Base-by-base conservation (phyloP, 176 grass and related monocot species). In the Raddia guianensis region DNA sequence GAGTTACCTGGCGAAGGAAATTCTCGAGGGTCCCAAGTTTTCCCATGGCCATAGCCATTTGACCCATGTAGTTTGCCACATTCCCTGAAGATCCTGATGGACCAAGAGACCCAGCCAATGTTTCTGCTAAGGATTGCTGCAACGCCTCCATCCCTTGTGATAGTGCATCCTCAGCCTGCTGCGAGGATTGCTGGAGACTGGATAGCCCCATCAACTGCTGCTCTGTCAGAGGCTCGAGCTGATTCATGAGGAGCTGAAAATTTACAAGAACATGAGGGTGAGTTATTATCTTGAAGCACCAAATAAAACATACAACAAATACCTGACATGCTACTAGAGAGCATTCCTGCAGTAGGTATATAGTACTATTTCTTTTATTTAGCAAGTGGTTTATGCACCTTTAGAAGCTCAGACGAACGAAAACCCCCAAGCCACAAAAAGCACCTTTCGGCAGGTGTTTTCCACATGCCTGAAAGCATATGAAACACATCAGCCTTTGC, bases 1-100 rank as follows among this genome's bases (percentile, higher is more conserved):
- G 45, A 52, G n/a, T 32, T 87, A 94, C 95, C 95, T 97, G 91
- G 12, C 91, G 87, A 76, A 97, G 91, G 87, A 97, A 97, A 84
- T 93, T 97, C 63, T 97, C 94, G 0, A 97, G 87, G n/a, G 91
- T 97, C 32, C 94, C 94, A 42, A 97, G 94, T 87, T 97, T 94
- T 13, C 94, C 94, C 94, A 97, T 97, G 70, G 94, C 91, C 94
- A 97, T 97, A 82, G 94, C 94, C 94, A 97, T 97, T 86, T 97
- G 94, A 54, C 94, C 94, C 94, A 97, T 97, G 81, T 97, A 97
- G 74, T 97, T 97, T 68, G 94, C 94, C 46, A 97, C 94, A 8
- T 94, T 88, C 10, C 94, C 94, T 7, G 94, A 90, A 72, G 89
- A 92, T 66, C 94, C 91, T 44, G 94, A 82, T 32, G 94, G 76